A percentile compares a stretch with the other conserved stretches of the same genome.
Conservation (phyloP, 805 yeast species). For the Clavispora phyllophila region DNA sequence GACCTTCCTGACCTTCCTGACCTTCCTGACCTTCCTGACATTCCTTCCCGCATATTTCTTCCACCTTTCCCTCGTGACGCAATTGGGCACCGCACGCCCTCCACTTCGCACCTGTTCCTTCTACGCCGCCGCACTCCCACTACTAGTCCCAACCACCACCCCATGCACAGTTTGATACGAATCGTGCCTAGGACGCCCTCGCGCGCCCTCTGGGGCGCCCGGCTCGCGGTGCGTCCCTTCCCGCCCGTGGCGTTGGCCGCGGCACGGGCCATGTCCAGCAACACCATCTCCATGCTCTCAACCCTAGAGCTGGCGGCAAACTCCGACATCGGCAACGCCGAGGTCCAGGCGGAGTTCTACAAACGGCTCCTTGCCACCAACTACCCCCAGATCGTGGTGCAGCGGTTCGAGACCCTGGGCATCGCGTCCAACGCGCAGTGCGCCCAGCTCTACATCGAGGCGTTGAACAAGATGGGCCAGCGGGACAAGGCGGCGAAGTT, state of each 20-base stretch:
- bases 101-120: background rate
- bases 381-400: constrained; percentile 95
- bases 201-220: background rate
- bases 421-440: constrained; percentile 80
- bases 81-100: constrained; percentile 12
- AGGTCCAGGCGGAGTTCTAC: constrained; percentile 80
- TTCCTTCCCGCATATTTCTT: background rate
- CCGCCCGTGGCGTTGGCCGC: background rate
- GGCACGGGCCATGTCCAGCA: constrained; percentile 18
- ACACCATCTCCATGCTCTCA: constrained; percentile 28
- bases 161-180: constrained; percentile 1
- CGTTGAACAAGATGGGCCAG: constrained; percentile 73
- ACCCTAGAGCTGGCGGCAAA: constrained; percentile 83
- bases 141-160: background rate
- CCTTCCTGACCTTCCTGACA: too few relatives aligned
- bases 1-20: too few relatives aligned
- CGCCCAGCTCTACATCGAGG: constrained; percentile 72
- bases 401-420: constrained; percentile 91
- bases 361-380: constrained; percentile 65
- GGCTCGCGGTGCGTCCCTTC: background rate
- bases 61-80: constrained; percentile 1
- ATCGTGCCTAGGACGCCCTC: background rate
- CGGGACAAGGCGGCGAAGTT: constrained; percentile 71
- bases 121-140: background rate
- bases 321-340: constrained; percentile 60